phyloP scores from a whole-genome alignment of 106 monocot genomes.

The Alisma plantagoaquatica region DNA sequence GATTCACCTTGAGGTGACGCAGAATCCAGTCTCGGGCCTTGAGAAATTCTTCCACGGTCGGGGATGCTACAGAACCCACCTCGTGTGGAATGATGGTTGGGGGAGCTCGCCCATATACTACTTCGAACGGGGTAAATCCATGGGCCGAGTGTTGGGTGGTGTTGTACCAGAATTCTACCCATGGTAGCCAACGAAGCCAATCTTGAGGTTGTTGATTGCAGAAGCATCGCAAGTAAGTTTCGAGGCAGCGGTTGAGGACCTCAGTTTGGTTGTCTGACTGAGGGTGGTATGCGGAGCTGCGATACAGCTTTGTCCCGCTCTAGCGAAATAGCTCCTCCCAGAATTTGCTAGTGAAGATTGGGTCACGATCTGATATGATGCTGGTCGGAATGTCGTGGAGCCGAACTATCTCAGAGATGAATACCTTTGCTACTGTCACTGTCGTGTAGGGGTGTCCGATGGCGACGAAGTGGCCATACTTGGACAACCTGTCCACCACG shows the following conservation, averaged over 20 bases:
- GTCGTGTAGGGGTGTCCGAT: background rate
- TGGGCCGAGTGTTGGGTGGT: background rate
- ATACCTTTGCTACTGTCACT: background rate
- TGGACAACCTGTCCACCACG: background rate
- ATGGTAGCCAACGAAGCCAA: background rate
- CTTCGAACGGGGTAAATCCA: no score
- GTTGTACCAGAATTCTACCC: background rate
- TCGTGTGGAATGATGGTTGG: no score
- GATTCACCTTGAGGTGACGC: no score
- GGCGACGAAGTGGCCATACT: background rate
- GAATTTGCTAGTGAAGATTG: background rate
- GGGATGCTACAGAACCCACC: no score
- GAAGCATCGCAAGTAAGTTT: background rate
- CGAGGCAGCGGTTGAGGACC: background rate
- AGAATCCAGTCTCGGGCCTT: no score
- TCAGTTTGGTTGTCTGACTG: background rate
- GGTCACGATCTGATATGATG: background rate
- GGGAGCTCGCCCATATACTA: background rate
- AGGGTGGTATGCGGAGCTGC: background rate
- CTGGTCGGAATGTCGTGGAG: background rate
- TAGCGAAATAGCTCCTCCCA: background rate
- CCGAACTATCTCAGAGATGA: background rate
- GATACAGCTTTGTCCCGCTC: background rate
- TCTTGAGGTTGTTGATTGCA: background rate
- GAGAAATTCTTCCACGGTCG: no score